Percentiles rank a stretch among this genome's conserved stretches.
Evolutionary conservation across 441 rosid species (phyloP).

Genomic region (Populus hybrid): DNA sequence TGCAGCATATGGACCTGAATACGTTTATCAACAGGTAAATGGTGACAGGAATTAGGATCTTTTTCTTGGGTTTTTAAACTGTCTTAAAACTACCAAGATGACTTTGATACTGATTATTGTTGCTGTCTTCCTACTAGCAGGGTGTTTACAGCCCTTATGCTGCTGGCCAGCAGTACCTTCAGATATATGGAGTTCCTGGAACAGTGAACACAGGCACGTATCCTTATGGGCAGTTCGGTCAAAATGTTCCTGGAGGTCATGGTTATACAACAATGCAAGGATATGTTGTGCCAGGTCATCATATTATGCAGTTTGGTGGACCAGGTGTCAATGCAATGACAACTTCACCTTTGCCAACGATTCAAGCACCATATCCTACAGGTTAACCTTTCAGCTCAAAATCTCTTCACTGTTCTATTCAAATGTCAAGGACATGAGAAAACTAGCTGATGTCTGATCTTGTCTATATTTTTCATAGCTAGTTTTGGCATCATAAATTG

Average conservation of each 20-base stretch:
- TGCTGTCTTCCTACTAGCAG: constrained; percentile 35
- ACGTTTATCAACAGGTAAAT: constrained; percentile 71
- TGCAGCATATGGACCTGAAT: constrained; percentile 73
- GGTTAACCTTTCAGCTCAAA: constrained; percentile 29
- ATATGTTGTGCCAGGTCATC: constrained; percentile 76
- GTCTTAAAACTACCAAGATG: constrained; percentile 8
- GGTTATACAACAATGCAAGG: constrained; percentile 70
- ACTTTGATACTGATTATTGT: constrained; percentile 15
- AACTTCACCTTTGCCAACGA: constrained; percentile 60
- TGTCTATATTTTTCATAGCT: neutral
- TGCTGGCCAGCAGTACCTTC: constrained; percentile 82
- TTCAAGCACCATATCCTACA: constrained; percentile 75
- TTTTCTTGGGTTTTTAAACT: constrained; percentile 3
- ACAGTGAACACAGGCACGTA: constrained; percentile 56
- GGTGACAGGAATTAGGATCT: neutral
- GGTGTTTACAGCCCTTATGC: constrained; percentile 76
- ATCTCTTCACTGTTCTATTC: neutral
- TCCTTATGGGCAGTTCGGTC: constrained; percentile 74
- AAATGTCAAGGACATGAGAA: neutral
- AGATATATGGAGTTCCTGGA: constrained; percentile 75
- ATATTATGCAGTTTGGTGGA: constrained; percentile 66
- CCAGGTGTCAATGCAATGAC: constrained; percentile 58
- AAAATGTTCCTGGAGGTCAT: constrained; percentile 60
- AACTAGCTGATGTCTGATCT: neutral
- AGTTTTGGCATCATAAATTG: neutral